Evolutionary conservation across 2,329 filamentous ascomycete genomes (phyloP), one percentile per base, ranked within the genome.

Genomic region (Diaporthe aspalathi): DNA sequence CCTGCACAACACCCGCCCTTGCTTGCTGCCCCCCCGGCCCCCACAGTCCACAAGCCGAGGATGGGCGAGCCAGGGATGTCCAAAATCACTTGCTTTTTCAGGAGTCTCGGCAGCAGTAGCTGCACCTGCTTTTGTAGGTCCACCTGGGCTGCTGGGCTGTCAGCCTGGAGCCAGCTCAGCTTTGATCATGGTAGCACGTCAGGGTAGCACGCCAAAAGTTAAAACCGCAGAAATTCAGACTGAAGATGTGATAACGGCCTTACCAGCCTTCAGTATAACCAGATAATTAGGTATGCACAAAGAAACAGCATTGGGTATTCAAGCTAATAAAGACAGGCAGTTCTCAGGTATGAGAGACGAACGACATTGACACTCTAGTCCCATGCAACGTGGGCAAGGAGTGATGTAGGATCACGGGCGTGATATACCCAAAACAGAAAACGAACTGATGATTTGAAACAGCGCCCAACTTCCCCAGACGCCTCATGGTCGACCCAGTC

Each of bases 281-380:
- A 20, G 35, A 20, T 8, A 24, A 5, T n/a, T 1, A 17, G 8
- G 22, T 38, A 43, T 29, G 20, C 1, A 12, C n/a, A 7, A 6
- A 65, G 2, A 7, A 9, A 20, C 24, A 50, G n/a, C 1, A 32
- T 50, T 65, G 60, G 60, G 60, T 65, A 65, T 65, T 50, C 32
- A 4, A 24, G 60, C 29, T 65, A 62, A 62, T 62, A 50, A 65
- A 38, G 45, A 65, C 60, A 65, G 60, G 43, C 14, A 5, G 45
- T 50, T 24, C 11, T 24, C n/a, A 38, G 29, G 16, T 24, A 24
- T 29, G 24, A 50, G 27, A 38, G 60, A 22, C 45, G 29, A 50
- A 29, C 3, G 5, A 8, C n/a, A 12, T 35, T 35, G 45, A 29
- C 60, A 24, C 43, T 38, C 45, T 20, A 65, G 45, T 29, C 45